Percentiles rank a stretch among this genome's conserved stretches.
Conservation (phyloP, 164 flowering plant species). For the Stephania yunnanensis region DNA sequence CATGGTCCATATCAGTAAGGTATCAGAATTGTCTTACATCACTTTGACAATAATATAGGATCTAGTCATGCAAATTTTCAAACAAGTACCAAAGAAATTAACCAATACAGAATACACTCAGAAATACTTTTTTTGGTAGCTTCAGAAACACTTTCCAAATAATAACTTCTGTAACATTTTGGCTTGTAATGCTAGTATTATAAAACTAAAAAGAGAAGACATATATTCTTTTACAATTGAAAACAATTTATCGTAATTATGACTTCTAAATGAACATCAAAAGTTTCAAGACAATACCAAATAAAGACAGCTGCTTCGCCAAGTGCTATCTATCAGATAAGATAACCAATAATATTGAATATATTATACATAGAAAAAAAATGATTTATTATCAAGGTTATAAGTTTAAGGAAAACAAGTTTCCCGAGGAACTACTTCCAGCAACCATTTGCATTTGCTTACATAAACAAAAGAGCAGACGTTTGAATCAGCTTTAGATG, state of each 20-base stretch:
- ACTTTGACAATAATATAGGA: too few relatives aligned
- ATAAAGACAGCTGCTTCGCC: neutral
- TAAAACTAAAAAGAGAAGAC: too few relatives aligned
- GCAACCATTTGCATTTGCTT: neutral
- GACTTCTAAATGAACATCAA: neutral
- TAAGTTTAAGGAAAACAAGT: neutral
- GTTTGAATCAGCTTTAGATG: constrained; percentile 2
- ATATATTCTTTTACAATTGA: neutral
- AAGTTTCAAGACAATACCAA: neutral
- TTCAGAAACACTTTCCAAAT: neutral
- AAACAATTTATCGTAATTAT: too few relatives aligned
- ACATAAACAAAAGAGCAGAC: neutral
- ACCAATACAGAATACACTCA: neutral
- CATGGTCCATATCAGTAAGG: too few relatives aligned
- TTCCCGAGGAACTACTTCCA: neutral
- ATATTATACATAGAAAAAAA: too few relatives aligned
- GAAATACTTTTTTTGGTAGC: neutral
- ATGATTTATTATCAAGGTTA: neutral
- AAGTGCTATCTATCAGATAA: too few relatives aligned
- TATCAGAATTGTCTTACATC: too few relatives aligned
- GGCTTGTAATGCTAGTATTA: neutral
- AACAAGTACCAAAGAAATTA: neutral
- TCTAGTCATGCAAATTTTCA: neutral
- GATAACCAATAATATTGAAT: too few relatives aligned
- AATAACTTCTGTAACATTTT: neutral